These are phyloP conservation scores for Naganishia albida DNA, from an alignment of 1,284 basidiomycete species.

Conservation along the genomic window DNA sequence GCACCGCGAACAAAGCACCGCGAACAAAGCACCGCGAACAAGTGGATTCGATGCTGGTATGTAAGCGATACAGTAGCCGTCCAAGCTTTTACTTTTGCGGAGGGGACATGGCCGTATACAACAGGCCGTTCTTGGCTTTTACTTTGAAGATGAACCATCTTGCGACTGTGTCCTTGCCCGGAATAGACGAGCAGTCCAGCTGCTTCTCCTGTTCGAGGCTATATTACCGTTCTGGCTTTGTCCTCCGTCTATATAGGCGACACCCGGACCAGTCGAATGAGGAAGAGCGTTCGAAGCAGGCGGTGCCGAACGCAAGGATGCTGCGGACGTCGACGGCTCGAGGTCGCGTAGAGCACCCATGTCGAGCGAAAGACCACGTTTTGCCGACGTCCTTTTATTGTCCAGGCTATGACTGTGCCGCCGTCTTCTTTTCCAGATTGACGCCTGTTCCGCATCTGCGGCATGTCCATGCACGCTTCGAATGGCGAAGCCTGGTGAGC, in stretches of 20 bases:
- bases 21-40: no score
- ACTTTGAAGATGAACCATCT: background rate
- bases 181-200: conserved; percentile 11
- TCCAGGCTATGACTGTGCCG: background rate
- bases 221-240: no score
- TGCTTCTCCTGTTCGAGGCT: background rate
- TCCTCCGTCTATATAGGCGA: background rate
- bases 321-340: background rate
- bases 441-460: background rate
- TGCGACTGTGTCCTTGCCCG: background rate
- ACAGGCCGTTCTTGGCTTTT: background rate
- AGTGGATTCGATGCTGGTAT: no score
- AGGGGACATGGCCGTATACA: background rate
- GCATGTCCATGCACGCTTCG: conserved; percentile 32
- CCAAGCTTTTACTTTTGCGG: background rate
- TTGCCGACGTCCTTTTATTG: background rate
- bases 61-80: background rate
- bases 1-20: no score
- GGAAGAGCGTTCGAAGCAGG: no score
- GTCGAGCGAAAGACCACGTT: conserved; percentile 18
- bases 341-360: conserved; percentile 6
- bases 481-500: conserved; percentile 53
- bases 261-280: no score
- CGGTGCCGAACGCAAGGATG: background rate
- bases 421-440: conserved; percentile 16